These are phyloP conservation scores for Tolypocladium ovalisporum DNA, from an alignment of 2,329 filamentous ascomycete species.

Conservation along the genomic window DNA sequence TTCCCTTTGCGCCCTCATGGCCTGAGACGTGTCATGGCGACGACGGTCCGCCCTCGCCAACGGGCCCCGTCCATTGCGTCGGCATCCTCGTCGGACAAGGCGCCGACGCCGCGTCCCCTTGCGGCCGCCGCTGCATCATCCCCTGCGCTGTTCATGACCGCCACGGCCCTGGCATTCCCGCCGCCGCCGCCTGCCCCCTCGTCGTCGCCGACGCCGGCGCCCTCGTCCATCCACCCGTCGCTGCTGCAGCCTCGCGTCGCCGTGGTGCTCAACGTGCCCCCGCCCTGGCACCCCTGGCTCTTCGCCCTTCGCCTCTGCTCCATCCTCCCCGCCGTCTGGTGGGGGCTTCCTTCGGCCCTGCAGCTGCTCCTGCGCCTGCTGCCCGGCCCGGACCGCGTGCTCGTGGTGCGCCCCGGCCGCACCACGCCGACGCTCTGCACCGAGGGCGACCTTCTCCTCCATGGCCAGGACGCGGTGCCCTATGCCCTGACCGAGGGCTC, in stretches of 20 bases:
- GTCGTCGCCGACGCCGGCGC: not conserved
- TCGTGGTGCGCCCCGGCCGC: slow-evolving; percentile 14
- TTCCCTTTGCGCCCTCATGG: slow-evolving; percentile 6
- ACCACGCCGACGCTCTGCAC: not conserved
- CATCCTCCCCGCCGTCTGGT: slow-evolving; percentile 59
- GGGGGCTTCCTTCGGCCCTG: slow-evolving; percentile 58
- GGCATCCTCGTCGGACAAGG: slow-evolving; percentile 5
- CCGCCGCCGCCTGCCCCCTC: not conserved
- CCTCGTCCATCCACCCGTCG: slow-evolving; percentile 19
- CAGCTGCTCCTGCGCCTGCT: slow-evolving; percentile 57
- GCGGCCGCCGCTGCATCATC: too few relatives aligned
- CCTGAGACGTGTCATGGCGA: slow-evolving; percentile 10
- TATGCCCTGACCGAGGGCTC: slow-evolving; percentile 53
- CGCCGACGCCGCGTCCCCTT: not conserved
- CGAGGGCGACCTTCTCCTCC: not conserved
- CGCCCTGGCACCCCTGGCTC: slow-evolving; percentile 62
- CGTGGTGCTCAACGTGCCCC: slow-evolving; percentile 63
- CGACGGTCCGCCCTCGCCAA: slow-evolving; percentile 10
- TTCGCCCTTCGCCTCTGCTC: slow-evolving; percentile 63
- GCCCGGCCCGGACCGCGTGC: slow-evolving; percentile 19
- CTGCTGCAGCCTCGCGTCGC: slow-evolving; percentile 67
- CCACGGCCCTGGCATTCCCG: not conserved
- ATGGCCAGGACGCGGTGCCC: slow-evolving; percentile 11
- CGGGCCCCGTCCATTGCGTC: slow-evolving; percentile 8
- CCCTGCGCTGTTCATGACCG: not conserved